Conservation (phyloP, 768 basidiomycete genomes). For the Hysterangium stoloniferum region DNA sequence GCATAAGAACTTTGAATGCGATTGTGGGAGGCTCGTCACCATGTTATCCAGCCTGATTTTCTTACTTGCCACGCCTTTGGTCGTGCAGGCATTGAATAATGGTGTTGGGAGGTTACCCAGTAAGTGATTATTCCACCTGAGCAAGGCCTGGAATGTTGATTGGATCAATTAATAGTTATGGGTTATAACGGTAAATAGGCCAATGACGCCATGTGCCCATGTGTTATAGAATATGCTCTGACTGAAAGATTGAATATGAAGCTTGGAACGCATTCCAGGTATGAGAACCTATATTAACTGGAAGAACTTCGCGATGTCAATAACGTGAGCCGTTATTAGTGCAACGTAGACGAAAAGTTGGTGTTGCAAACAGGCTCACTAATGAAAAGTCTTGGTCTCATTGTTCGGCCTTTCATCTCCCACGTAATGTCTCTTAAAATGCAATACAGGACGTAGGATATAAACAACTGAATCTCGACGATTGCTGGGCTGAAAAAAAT, state of each 20-base stretch:
- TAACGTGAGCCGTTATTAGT: slow-evolving; percentile 27
- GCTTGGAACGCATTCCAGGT: slow-evolving; percentile 70
- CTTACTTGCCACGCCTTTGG: neutral
- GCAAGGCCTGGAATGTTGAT: neutral
- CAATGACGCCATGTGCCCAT: neutral
- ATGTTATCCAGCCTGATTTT: neutral
- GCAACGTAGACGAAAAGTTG: slow-evolving; percentile 48
- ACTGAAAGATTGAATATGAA: slow-evolving; percentile 20
- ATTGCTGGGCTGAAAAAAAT: slow-evolving; percentile 56
- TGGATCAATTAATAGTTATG: slow-evolving; percentile 33
- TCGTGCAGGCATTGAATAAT: slow-evolving; percentile 14
- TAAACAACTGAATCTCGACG: slow-evolving; percentile 52
- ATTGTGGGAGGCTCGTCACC: too few relatives aligned
- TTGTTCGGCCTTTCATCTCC: slow-evolving; percentile 24
- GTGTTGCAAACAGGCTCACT: slow-evolving; percentile 41
- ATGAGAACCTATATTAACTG: slow-evolving; percentile 12
- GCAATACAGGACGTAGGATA: slow-evolving; percentile 46
- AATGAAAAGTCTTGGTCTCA: slow-evolving; percentile 45
- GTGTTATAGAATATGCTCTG: neutral
- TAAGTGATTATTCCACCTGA: slow-evolving; percentile 15
- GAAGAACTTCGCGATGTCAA: neutral
- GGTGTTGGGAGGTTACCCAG: slow-evolving; percentile 31
- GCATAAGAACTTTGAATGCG: too few relatives aligned
- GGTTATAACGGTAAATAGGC: slow-evolving; percentile 52
- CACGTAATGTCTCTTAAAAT: neutral